Evolutionary conservation across 345 rosid genomes (phyloP), one percentile per base, ranked within the genome.

Genomic region (Lenwebbia sp.): DNA sequence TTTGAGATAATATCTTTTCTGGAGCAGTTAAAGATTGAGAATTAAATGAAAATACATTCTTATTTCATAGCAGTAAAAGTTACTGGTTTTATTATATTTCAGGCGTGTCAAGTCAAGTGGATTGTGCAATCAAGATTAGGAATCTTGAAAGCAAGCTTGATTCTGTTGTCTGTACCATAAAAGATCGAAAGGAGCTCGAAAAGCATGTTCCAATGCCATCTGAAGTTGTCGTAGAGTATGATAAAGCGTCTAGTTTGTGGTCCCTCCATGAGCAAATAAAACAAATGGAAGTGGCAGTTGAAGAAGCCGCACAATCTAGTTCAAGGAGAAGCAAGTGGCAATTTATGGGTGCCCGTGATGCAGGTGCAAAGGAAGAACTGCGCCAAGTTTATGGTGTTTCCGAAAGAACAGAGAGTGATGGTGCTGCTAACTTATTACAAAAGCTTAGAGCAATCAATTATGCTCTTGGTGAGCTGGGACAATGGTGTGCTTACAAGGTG

Each of bases 401-500:
- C 85, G 99, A 97, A 90, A 94, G 98, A 91, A 95, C 99, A 5
- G 99, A 97, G 86, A 95, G 98, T 90, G 99, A 97, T 74, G 99
- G 99, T 86, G 99, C 99, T 51, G 99, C 96, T 88, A 96, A 95
- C 90, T 92, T 97, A 89, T 94, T 95, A 88, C 99, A 97, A 89
- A 97, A 97, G 88, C 92, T 97, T 89, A 93, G 99, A 85, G 99
- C 99, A 70, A 92, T 97, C 85, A 95, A 96, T 87, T 97, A 94
- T 87, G 96, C 99, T 84, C 98, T 97, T 87, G 93, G 95, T 82
- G 99, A 97, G 82, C 92, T 97, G 86, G 99, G 99, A 89, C 99
- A 96, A 85, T 97, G 99, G 99, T 97, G 99, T 93, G 98, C 99
- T 88, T 97, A 88, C 93, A 97, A 96, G 99, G 99, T 97, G 92